Conservation (phyloP, 768 basidiomycete genomes). For the Paxillus ammoniavirescens region DNA sequence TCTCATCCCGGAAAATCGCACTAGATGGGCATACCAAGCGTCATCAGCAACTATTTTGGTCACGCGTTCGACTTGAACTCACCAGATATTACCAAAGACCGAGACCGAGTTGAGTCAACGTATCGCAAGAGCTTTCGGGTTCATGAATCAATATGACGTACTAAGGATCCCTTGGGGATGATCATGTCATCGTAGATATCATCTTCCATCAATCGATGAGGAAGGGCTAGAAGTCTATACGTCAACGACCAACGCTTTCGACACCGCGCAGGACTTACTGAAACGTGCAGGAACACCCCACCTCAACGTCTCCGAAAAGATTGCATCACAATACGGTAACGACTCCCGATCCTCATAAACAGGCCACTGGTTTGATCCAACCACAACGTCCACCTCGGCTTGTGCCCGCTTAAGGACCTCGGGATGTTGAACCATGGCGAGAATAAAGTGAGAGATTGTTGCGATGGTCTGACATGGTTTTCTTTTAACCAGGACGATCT, state of each 20-base stretch:
- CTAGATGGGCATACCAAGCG: conserved; percentile 24
- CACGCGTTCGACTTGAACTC: conserved; percentile 5
- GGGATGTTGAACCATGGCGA: conserved; percentile 66
- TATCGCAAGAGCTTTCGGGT: not conserved
- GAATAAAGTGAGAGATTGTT: conserved; percentile 51
- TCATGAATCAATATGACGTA: conserved; percentile 20
- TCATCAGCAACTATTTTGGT: not conserved
- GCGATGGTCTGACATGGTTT: conserved; percentile 48
- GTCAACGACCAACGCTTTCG: not conserved
- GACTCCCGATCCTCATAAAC: conserved; percentile 51
- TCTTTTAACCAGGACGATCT: conserved; percentile 2
- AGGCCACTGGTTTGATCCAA: conserved; percentile 48
- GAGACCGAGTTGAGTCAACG: conserved; percentile 11
- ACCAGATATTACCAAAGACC: conserved; percentile 67
- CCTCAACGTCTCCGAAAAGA: conserved; percentile 54
- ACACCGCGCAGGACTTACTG: conserved; percentile 36
- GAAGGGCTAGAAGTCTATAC: conserved; percentile 44
- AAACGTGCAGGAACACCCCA: conserved; percentile 60
- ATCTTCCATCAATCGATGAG: conserved; percentile 64
- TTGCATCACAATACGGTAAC: conserved; percentile 57
- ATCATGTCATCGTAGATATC: conserved; percentile 59
- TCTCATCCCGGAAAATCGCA: conserved; percentile 47
- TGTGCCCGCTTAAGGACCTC: conserved; percentile 57
- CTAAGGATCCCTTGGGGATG: conserved; percentile 63
- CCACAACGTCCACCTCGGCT: conserved; percentile 60